A percentile compares a stretch with the other conserved stretches of the same genome.
These are phyloP conservation scores for Anthoceros angustus DNA, from an alignment of 225 moss, liverwort and hornwort genomes.

Conservation along the genomic window DNA sequence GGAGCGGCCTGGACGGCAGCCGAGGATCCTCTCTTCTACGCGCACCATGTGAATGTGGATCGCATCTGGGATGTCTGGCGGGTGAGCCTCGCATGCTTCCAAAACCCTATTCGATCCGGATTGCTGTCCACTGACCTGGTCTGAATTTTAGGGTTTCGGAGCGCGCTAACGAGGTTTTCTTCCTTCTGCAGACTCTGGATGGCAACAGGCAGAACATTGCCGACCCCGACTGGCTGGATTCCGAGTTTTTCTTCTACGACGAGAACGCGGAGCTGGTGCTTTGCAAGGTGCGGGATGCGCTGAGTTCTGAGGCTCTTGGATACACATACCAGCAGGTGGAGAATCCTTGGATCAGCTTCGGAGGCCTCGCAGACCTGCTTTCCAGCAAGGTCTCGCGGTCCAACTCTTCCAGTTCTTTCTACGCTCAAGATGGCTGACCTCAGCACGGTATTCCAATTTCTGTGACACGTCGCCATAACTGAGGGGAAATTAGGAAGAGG, in stretches of 20 bases:
- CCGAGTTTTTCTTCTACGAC: conserved; percentile 4
- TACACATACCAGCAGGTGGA: background rate
- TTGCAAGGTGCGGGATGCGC: background rate
- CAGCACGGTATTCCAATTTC: no score
- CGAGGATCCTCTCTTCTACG: background rate
- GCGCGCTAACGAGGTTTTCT: background rate
- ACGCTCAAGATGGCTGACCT: no score
- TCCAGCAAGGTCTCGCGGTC: background rate
- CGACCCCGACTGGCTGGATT: background rate
- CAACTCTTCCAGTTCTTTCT: no score
- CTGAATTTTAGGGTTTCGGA: background rate
- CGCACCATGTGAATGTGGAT: background rate
- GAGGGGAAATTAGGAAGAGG: no score
- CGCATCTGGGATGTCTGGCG: conserved; percentile 2
- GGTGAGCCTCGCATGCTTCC: background rate
- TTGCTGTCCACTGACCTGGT: background rate
- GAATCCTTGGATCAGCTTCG: background rate
- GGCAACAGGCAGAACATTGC: background rate
- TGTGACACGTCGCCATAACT: no score
- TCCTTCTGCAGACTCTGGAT: background rate
- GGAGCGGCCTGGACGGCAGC: conserved; percentile 1
- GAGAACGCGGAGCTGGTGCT: background rate
- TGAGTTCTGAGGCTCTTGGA: background rate
- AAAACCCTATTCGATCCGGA: background rate
- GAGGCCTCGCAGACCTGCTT: background rate